A percentile compares a stretch with the other conserved stretches of the same genome.
Conservation (phyloP, 2,329 filamentous ascomycete genomes). For the Cadophora sp. region DNA sequence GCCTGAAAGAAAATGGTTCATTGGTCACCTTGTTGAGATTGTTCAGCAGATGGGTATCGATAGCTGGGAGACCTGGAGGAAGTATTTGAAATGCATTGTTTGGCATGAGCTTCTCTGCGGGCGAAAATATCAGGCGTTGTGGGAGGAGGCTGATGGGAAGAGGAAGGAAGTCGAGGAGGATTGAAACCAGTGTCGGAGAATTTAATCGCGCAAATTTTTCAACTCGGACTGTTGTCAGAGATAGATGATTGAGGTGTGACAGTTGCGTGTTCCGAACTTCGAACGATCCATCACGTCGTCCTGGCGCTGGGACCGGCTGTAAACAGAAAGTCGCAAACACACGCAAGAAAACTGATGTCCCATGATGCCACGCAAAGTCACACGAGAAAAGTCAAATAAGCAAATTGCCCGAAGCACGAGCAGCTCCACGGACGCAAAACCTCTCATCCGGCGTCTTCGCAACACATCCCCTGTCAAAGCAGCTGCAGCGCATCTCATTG, state of each 20-base stretch:
- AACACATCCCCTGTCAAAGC: not conserved
- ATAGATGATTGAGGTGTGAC: too few species aligned
- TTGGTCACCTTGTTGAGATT: conserved; percentile 24
- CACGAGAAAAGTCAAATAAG: too few species aligned
- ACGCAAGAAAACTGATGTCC: too few species aligned
- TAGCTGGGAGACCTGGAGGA: conserved; percentile 24
- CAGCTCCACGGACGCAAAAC: not conserved
- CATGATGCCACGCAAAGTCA: too few species aligned
- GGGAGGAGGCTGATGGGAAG: conserved; percentile 21
- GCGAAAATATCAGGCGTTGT: conserved; percentile 17
- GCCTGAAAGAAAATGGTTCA: conserved; percentile 30
- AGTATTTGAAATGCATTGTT: conserved; percentile 17
- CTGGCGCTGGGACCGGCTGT: too few species aligned
- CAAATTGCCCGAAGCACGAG: not conserved
- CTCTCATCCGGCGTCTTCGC: not conserved
- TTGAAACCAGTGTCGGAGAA: not conserved
- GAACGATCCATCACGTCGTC: too few species aligned
- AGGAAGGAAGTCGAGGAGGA: conserved; percentile 1
- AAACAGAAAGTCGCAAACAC: too few species aligned
- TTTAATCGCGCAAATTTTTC: too few species aligned
- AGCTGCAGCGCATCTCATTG: not conserved
- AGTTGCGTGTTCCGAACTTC: too few species aligned
- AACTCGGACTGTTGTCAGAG: too few species aligned
- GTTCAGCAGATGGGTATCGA: conserved; percentile 19
- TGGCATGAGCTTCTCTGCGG: conserved; percentile 27